Evolutionary conservation across 495 filamentous ascomycete genomes (phyloP).

Genomic region (Podospora conica): DNA sequence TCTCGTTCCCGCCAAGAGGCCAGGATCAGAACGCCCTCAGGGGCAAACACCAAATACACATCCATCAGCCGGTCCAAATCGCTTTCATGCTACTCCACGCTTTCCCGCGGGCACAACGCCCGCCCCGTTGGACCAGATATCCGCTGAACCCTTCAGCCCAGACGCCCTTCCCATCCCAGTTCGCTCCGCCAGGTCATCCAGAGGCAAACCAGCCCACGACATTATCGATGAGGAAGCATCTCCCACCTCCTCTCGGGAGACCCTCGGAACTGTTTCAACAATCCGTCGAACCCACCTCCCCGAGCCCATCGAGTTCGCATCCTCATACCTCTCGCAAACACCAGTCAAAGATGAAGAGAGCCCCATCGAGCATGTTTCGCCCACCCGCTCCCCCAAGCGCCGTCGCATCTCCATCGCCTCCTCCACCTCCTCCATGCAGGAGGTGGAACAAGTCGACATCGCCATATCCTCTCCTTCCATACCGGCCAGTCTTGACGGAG

Average conservation of each 20-base stretch:
- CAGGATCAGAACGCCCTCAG: slow-evolving; percentile 23
- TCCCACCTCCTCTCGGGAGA: slow-evolving; percentile 7
- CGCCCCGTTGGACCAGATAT: slow-evolving; percentile 17
- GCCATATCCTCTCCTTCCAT: not conserved
- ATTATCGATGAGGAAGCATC: slow-evolving; percentile 24
- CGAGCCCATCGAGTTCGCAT: slow-evolving; percentile 34
- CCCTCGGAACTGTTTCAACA: not conserved
- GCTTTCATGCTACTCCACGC: slow-evolving; percentile 38
- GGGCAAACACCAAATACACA: slow-evolving; percentile 27
- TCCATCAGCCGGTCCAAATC: slow-evolving; percentile 22
- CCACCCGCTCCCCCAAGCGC: slow-evolving; percentile 24
- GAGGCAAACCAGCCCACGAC: slow-evolving; percentile 22
- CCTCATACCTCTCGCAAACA: slow-evolving; percentile 21
- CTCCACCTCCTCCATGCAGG: not conserved
- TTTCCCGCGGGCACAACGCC: slow-evolving; percentile 25
- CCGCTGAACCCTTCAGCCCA: slow-evolving; percentile 15
- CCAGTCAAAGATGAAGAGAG: not conserved
- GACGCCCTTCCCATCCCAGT: slow-evolving; percentile 14
- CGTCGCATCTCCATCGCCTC: slow-evolving; percentile 23
- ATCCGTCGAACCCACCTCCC: slow-evolving; percentile 10
- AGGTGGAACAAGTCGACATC: not conserved
- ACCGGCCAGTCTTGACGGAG: not conserved
- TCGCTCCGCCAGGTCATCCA: slow-evolving; percentile 15
- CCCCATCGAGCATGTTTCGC: not conserved
- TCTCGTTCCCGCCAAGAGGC: slow-evolving; percentile 29